Base-by-base conservation (phyloP, 192 early-diverging fungal genomes). In the Rhizophagus prolifer region DNA sequence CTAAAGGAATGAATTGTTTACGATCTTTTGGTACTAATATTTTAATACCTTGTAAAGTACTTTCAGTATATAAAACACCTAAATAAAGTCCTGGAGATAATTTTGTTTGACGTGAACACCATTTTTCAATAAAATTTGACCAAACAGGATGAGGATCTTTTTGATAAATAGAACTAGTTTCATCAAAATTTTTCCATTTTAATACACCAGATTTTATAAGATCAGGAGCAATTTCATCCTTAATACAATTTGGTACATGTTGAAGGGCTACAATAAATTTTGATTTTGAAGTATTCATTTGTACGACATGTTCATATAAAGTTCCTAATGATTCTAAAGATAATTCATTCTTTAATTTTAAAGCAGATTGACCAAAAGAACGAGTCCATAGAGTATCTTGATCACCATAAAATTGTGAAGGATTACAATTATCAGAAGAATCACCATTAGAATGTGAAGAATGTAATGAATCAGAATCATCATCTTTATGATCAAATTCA, bases 51-150 rank as follows among this genome's bases (percentile, higher is more conserved):
- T 78, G 63, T 74, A 83, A 78, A 25, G 82, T 85, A 31, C 85
- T 85, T 67, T 86, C 84, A 0, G 82, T 81, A 58, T 86, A 82
- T 62, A 85, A 83, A n/a, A 86, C 47, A 54, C 83, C 85, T 41
- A 86, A 62, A 59, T 86, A 86, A 4, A 86, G 75, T 3, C 85
- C 85, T 26, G 83, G 75, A 2, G 81, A 79, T 46, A 80, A 77
- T n/a, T 79, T 82, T 25, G 83, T 73, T 54, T 82, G 79, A 78
- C 78, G 19, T 21, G 61, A 74, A 41, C 75, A 76, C 75, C 75
- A 76, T 68, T 76, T 76, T 28, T 76, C 75, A 38, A 76, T 76
- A 28, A 41, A 76, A 76, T 67, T 68, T 7, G 26, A 54, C 75
- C 75, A 76, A 38, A 76, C 28, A 13, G 75, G 47, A 65, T 76